Percentiles rank a stretch among this genome's conserved stretches.
phyloP scores from a whole-genome alignment of 129 eudicot species.

The Arctium lappa region DNA sequence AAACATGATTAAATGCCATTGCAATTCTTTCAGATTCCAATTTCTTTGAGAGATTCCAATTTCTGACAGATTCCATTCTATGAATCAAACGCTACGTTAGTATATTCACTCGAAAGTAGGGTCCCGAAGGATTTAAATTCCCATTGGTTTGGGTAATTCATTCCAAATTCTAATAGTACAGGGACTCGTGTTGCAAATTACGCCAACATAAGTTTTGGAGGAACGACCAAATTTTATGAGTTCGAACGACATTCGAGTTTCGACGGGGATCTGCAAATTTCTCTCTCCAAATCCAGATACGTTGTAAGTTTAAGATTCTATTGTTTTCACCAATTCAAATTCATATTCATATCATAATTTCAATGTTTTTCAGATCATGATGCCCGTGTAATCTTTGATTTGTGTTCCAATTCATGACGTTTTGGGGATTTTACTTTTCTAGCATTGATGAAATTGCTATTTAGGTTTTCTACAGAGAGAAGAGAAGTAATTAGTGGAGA shows the following conservation, averaged over 20 bases:
- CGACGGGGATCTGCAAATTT: background rate
- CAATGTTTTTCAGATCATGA: background rate
- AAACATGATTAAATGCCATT: no score
- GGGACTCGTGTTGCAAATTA: constrained; percentile 3
- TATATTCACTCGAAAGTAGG: background rate
- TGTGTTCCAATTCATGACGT: background rate
- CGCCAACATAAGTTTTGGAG: background rate
- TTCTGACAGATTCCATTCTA: no score
- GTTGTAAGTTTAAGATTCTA: constrained; percentile 9
- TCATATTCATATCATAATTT: background rate
- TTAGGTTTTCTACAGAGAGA: constrained; percentile 10
- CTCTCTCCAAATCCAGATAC: constrained; percentile 22
- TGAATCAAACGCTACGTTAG: background rate
- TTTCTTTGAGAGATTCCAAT: no score
- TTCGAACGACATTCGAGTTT: background rate
- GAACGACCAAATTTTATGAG: background rate
- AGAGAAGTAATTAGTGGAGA: background rate
- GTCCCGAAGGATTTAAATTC: background rate
- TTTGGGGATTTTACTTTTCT: background rate
- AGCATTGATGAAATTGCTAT: background rate
- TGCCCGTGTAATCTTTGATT: background rate
- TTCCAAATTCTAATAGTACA: constrained; percentile 6
- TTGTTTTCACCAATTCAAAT: background rate
- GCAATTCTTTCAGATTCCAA: no score
- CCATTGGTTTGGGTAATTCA: background rate